phyloP scores from a whole-genome alignment of 1,284 basidiomycete species.

The Phylloporus gajari region DNA sequence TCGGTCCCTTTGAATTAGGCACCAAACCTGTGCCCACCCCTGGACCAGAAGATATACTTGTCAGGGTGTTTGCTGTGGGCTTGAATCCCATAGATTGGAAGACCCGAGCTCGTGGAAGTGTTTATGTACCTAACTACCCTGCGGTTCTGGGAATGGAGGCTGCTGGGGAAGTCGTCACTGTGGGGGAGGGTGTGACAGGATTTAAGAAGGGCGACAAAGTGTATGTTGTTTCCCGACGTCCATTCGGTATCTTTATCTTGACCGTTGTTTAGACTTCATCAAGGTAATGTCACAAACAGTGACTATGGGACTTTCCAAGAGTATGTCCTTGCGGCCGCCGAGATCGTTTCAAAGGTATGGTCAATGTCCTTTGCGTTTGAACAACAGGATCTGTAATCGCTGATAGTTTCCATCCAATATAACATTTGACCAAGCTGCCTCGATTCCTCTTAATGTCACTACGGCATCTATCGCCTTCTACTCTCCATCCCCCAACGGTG shows the following conservation, averaged over 20 bases:
- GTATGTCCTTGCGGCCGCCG: slow-evolving; percentile 41
- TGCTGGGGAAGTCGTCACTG: slow-evolving; percentile 56
- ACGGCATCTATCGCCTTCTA: slow-evolving; percentile 35
- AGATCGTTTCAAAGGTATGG: slow-evolving; percentile 41
- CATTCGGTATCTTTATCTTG: background rate
- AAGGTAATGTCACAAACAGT: slow-evolving; percentile 28
- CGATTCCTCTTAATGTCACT: slow-evolving; percentile 22
- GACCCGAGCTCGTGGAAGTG: slow-evolving; percentile 42
- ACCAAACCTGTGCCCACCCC: slow-evolving; percentile 26
- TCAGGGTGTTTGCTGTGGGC: slow-evolving; percentile 35
- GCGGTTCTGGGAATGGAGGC: slow-evolving; percentile 58
- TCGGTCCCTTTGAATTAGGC: slow-evolving; percentile 29
- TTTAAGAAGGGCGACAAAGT: slow-evolving; percentile 61
- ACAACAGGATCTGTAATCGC: background rate
- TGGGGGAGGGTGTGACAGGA: slow-evolving; percentile 54
- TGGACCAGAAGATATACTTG: slow-evolving; percentile 36
- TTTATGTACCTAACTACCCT: slow-evolving; percentile 47
- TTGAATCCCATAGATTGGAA: slow-evolving; percentile 50
- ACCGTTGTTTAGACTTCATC: slow-evolving; percentile 35
- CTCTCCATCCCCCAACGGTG: slow-evolving; percentile 31
- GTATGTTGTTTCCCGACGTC: slow-evolving; percentile 43
- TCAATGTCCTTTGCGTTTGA: background rate
- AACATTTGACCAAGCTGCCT: slow-evolving; percentile 38
- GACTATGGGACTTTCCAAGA: slow-evolving; percentile 47
- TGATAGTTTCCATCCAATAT: slow-evolving; percentile 34